phyloP scores from a whole-genome alignment of 441 rosid species.

The Biscutella laevigata region DNA sequence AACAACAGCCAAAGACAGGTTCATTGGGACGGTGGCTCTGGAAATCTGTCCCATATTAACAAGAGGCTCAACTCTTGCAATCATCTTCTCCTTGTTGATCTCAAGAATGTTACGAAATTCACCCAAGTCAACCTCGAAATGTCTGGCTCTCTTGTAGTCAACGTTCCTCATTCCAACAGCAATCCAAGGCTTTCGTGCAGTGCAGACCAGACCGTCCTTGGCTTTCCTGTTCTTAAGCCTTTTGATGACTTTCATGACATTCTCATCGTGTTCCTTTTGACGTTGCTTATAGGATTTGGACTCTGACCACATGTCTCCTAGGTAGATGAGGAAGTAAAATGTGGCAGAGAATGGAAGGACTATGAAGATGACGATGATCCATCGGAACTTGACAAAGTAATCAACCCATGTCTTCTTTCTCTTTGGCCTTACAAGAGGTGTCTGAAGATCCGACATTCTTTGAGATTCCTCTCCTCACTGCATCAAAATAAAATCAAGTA shows the following conservation, averaged over 20 bases:
- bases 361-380: slow-evolving; percentile 82
- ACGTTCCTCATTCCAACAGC: slow-evolving; percentile 99
- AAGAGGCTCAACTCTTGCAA: slow-evolving; percentile 87
- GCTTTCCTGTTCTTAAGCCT: slow-evolving; percentile 71
- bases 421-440: slow-evolving; percentile 70
- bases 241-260: slow-evolving; percentile 74
- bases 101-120: slow-evolving; percentile 73
- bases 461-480: slow-evolving; percentile 25
- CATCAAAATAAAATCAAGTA: background rate
- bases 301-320: slow-evolving; percentile 81
- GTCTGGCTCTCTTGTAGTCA: slow-evolving; percentile 92
- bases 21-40: slow-evolving; percentile 77
- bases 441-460: slow-evolving; percentile 71
- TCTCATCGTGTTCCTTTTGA: slow-evolving; percentile 83
- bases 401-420: slow-evolving; percentile 86
- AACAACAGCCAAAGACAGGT: slow-evolving; percentile 90
- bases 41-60: slow-evolving; percentile 98
- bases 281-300: slow-evolving; percentile 80
- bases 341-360: slow-evolving; percentile 84
- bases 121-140: slow-evolving; percentile 88
- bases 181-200: slow-evolving; percentile 97
- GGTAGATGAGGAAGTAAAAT: slow-evolving; percentile 70
- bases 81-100: slow-evolving; percentile 77
- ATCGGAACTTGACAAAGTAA: slow-evolving; percentile 71
- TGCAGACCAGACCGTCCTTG: slow-evolving; percentile 96